Evolutionary conservation across 2,329 filamentous ascomycete genomes (phyloP), one percentile per base, ranked within the genome.

Genomic region (Pseudogymnoascus pannorum): DNA sequence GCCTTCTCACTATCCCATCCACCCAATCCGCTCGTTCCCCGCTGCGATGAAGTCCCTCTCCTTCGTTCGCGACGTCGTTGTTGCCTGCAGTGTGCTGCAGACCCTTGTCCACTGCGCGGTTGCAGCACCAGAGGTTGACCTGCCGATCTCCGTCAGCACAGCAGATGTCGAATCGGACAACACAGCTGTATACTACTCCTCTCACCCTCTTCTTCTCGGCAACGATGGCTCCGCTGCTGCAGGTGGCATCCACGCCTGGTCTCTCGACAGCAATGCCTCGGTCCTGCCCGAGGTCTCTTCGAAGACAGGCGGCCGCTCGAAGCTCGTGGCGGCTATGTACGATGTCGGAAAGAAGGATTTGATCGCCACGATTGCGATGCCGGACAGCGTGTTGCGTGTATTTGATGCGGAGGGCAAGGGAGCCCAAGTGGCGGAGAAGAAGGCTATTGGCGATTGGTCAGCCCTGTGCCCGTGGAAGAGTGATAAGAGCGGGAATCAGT

Each of bases 391-490:
- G 11, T 66, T 78, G 35, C 77, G 76, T 1, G 74, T 79, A 31
- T 75, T 76, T 2, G 70, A 74, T 63, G 72, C 77, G 0, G 76
- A 79, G 60, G 78, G 76, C 1, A 65, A 71, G 54, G 70, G 74
- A 61, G 61, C 74, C 16, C 67, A 72, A 5, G 66, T 67, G 4
- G 72, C 73, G 3, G 64, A 70, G 36, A 69, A 71, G 9, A 74
- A 69, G 22, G 69, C 73, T 1, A 67, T 78, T 12, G 78, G 78
- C 0, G 78, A 79, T 64, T 80, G 78, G 76, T 78, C 77, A 12
- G 74, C 77, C 1, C 65, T 80, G 4, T 80, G 78, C 65, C 68
- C 72, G 8, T 80, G 76, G 77, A 75, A 71, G 64, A 77, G 74
- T 59, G 24, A 8, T 3, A 66, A 66, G 16, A 75, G 72, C 16